Conservation (phyloP, 2,329 filamentous ascomycete species). For the Huntiella moniliformis region DNA sequence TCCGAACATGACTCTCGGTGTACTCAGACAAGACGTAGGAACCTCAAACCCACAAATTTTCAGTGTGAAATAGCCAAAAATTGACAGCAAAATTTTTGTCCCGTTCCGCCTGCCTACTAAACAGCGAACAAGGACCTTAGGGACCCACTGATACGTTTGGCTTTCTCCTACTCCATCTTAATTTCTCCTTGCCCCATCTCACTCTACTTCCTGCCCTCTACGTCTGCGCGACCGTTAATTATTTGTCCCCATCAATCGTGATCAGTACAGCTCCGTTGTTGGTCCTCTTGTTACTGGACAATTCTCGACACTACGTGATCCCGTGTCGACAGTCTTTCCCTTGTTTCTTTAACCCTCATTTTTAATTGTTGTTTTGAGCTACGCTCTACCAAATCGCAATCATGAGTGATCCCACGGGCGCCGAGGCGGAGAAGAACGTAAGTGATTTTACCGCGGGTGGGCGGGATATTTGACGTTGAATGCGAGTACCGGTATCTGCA, state of each 20-base stretch:
- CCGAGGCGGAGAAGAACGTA: slow-evolving; percentile 94
- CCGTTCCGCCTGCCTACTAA: too few species aligned
- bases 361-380: slow-evolving; percentile 13
- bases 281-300: not conserved
- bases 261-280: not conserved
- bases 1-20: too few species aligned
- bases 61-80: too few species aligned
- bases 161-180: not conserved
- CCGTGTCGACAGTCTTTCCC: slow-evolving; percentile 14
- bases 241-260: not conserved
- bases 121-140: too few species aligned
- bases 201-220: slow-evolving; percentile 11
- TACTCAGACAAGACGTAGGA: too few species aligned
- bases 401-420: slow-evolving; percentile 74
- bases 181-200: slow-evolving; percentile 8
- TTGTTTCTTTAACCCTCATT: slow-evolving; percentile 7
- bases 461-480: too few species aligned
- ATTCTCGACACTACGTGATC: slow-evolving; percentile 1
- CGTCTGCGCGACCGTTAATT: slow-evolving; percentile 13
- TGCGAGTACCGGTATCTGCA: too few species aligned
- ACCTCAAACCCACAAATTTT: too few species aligned
- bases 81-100: too few species aligned
- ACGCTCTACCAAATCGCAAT: slow-evolving; percentile 23
- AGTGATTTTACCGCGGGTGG: slow-evolving; percentile 17
- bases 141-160: slow-evolving; percentile 15